Evolutionary conservation across 2,329 filamentous ascomycete genomes (phyloP), one percentile per base, ranked within the genome.

Genomic region (Fusarium sp.): DNA sequence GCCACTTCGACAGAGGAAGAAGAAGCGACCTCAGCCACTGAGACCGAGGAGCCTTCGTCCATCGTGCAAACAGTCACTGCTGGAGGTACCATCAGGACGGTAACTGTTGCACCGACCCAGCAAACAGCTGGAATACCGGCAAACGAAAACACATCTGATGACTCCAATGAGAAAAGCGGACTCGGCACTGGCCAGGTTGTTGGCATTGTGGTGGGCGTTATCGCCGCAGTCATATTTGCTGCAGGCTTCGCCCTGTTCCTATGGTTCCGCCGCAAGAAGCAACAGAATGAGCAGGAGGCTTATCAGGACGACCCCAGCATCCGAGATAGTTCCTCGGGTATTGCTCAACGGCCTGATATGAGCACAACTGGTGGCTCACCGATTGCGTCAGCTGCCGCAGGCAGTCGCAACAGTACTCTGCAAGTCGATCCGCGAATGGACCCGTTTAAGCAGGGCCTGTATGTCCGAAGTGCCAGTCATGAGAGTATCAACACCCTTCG

Each of bases 341-440:
- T 85, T 73, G 77, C 80, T 56, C 80, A 83, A 8, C 83, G 81
- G 43, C 78, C 79, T 24, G 82, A 85, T 34, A 84, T 86, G 82
- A 77, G 73, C 51, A 74, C 72, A 27, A 70, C 70, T 4, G 75
- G 72, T 32, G 78, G 75, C n/a, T 74, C 76, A 9, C 76, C 79
- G 4, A 67, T 63, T 5, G 79, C 80, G 12, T 75, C 76, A 12
- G 77, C 67, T 30, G 75, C 77, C 5, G 81, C 80, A 9, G 81
- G 83, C 43, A 84, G 86, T 60, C 84, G 85, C 59, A 87, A 83
- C 67, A 86, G 85, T 75, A 81, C 82, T 46, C 76, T 90, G 56
- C 86, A 87, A 11, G 84, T 90, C 57, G 89, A 91, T 74, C 89
- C 89, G 32, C 84, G 89, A 46, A 85, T 91, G 81, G 86, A 91